A percentile compares a stretch with the other conserved stretches of the same genome.
Conservation (phyloP, 1,284 basidiomycete genomes). For the Moesziomyces aphidis region DNA sequence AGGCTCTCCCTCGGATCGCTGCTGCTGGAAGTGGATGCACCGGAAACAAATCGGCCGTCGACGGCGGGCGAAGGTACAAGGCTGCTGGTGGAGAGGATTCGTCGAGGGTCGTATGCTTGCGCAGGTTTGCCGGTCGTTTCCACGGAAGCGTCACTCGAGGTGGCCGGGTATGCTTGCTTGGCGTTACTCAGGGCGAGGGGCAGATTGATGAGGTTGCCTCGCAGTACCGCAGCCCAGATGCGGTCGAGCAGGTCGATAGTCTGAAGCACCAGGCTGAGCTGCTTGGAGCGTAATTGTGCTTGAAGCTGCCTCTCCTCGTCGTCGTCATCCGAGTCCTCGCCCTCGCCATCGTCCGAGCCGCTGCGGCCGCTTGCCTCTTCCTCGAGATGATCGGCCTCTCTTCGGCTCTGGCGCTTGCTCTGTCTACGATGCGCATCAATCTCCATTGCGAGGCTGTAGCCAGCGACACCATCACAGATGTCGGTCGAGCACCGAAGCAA, state of each 20-base stretch:
- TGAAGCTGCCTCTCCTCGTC: conserved; percentile 26
- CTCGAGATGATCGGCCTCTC: neutral
- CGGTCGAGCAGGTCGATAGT: conserved; percentile 56
- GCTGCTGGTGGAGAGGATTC: conserved; percentile 16
- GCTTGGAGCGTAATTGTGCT: conserved; percentile 15
- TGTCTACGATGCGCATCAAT: conserved; percentile 8
- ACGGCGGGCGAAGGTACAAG: conserved; percentile 41
- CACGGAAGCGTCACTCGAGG: neutral
- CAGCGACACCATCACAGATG: conserved; percentile 55
- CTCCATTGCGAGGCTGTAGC: conserved; percentile 49
- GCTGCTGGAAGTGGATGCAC: neutral
- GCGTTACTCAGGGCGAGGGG: conserved; percentile 30
- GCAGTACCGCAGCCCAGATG: conserved; percentile 54
- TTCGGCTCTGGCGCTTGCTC: conserved; percentile 9
- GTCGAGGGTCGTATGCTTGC: neutral
- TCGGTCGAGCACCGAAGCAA: conserved; percentile 57
- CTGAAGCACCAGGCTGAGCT: conserved; percentile 48
- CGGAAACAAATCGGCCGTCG: conserved; percentile 27
- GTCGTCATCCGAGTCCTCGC: conserved; percentile 21
- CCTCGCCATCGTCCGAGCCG: conserved; percentile 2
- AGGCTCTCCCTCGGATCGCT: conserved; percentile 25
- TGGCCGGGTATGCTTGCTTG: conserved; percentile 15
- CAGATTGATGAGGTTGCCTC: conserved; percentile 47
- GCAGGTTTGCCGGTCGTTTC: neutral
- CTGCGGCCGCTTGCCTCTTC: neutral